Percentiles rank a stretch among this genome's conserved stretches.
Evolutionary conservation across 306 rosid genomes (phyloP).

Genomic region (Malus sylvestris): DNA sequence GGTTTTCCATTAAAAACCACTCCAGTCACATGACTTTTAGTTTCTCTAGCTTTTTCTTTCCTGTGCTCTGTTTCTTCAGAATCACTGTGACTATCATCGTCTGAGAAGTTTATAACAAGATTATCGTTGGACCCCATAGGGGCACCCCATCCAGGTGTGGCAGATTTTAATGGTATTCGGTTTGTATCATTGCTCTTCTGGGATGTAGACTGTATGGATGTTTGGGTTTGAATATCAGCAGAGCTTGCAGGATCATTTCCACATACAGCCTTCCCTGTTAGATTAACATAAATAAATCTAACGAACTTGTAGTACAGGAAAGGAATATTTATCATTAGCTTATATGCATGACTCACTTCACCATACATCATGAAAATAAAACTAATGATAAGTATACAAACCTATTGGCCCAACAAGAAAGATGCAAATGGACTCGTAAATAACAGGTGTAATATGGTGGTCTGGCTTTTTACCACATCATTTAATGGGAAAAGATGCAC

Average conservation of each 20-base stretch:
- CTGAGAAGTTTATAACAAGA: constrained; percentile 94
- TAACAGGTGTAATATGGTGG: background rate
- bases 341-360: background rate
- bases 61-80: constrained; percentile 31
- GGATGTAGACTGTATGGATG: constrained; percentile 26
- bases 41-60: constrained; percentile 31
- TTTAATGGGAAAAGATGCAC: background rate
- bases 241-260: constrained; percentile 36
- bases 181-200: constrained; percentile 41
- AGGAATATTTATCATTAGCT: background rate
- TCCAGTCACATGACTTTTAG: constrained; percentile 31
- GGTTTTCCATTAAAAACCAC: constrained; percentile 35
- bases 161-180: constrained; percentile 40
- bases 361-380: background rate
- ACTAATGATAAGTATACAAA: background rate
- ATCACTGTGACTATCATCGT: constrained; percentile 84
- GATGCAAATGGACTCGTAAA: background rate
- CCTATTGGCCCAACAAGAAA: background rate
- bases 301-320: background rate
- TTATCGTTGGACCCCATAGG: constrained; percentile 35
- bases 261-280: constrained; percentile 28
- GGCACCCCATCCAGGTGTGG: constrained; percentile 39
- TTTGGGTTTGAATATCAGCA: constrained; percentile 30
- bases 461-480: background rate
- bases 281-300: constrained; percentile 3